Conservation (phyloP, 1,284 basidiomycete species). For the Psilocybe mexicana region DNA sequence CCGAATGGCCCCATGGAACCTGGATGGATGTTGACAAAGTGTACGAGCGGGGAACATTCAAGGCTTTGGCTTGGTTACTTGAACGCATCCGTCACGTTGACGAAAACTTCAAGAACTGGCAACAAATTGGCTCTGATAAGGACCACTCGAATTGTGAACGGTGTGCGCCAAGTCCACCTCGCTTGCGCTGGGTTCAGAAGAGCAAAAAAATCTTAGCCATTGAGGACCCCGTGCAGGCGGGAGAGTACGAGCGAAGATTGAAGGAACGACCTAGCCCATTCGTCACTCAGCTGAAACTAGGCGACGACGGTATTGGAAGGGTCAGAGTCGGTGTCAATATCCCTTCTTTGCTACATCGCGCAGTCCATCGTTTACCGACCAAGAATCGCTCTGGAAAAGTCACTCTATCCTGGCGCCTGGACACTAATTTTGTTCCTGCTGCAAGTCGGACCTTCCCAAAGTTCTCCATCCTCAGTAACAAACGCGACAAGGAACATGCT, state of each 20-base stretch:
- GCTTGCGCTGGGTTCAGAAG: conserved; percentile 69
- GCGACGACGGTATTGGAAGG: conserved; percentile 61
- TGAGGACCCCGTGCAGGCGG: conserved; percentile 84
- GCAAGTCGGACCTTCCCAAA: conserved; percentile 62
- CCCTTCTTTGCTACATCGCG: conserved; percentile 86
- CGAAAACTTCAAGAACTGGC: conserved; percentile 64
- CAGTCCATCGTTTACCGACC: conserved; percentile 77
- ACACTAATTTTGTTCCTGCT: conserved; percentile 73
- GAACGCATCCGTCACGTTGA: conserved; percentile 80
- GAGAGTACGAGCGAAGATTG: conserved; percentile 83
- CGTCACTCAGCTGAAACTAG: conserved; percentile 83
- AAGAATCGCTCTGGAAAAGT: conserved; percentile 51
- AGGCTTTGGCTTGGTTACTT: conserved; percentile 81
- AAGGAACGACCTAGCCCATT: conserved; percentile 89
- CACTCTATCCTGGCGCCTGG: conserved; percentile 76
- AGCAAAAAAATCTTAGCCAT: conserved; percentile 67
- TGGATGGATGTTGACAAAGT: conserved; percentile 87
- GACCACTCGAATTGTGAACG: conserved; percentile 57
- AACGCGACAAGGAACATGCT: conserved; percentile 66
- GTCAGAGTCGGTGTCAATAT: conserved; percentile 89
- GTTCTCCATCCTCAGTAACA: conserved; percentile 80
- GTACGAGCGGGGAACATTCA: conserved; percentile 82
- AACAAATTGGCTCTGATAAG: conserved; percentile 42
- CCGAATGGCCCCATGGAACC: conserved; percentile 72
- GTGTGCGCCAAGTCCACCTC: conserved; percentile 81